Conservation (phyloP, 371 early-diverging fungal genomes). For the Lichtheimia hyalospora region DNA sequence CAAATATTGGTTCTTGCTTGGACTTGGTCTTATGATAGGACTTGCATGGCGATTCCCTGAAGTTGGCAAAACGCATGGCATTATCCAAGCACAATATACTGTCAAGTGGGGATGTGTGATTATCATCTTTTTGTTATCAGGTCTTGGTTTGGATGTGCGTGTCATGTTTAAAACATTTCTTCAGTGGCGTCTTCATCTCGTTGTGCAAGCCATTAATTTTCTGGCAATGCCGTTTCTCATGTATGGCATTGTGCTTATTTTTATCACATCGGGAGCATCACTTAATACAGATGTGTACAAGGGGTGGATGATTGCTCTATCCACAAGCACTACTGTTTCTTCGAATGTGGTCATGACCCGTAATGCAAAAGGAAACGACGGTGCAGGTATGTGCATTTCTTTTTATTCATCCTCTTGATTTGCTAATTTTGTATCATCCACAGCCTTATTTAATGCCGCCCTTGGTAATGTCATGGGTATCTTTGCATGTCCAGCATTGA, state of each 20-base stretch:
- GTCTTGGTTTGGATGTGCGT: slow-evolving; percentile 62
- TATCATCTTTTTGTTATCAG: slow-evolving; percentile 70
- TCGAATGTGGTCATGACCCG: slow-evolving; percentile 79
- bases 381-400: slow-evolving; percentile 30
- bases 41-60: slow-evolving; percentile 64
- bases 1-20: slow-evolving; percentile 58
- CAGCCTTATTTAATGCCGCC: slow-evolving; percentile 68
- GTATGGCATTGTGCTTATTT: slow-evolving; percentile 53
- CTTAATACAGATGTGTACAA: slow-evolving; percentile 58
- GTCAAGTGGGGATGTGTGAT: slow-evolving; percentile 67
- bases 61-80: slow-evolving; percentile 61
- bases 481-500: slow-evolving; percentile 66
- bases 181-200: slow-evolving; percentile 60
- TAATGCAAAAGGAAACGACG: slow-evolving; percentile 69
- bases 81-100: slow-evolving; percentile 62
- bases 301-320: slow-evolving; percentile 67
- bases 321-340: slow-evolving; percentile 75
- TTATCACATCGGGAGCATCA: slow-evolving; percentile 38
- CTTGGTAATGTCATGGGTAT: slow-evolving; percentile 70
- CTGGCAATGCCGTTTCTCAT: slow-evolving; percentile 61
- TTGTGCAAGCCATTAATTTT: slow-evolving; percentile 61
- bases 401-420: not conserved
- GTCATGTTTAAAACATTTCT: slow-evolving; percentile 56
- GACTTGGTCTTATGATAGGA: slow-evolving; percentile 60
- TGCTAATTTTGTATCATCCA: slow-evolving; percentile 4